Conservation (phyloP, 352 stramenopile genomes). For the Globisporangium ultimum region DNA sequence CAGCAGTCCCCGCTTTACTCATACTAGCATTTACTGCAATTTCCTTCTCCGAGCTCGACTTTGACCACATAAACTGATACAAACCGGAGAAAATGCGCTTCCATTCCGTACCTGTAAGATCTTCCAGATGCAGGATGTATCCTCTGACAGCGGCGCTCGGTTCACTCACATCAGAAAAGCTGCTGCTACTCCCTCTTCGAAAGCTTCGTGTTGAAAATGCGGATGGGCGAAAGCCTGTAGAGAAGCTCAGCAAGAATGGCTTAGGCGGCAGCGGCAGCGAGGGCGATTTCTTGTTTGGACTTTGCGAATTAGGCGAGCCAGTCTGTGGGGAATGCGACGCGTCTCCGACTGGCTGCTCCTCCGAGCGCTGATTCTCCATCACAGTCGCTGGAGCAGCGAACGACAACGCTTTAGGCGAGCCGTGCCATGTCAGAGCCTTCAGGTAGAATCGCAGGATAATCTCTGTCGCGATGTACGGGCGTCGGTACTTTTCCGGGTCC, state of each 20-base stretch:
- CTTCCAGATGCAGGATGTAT: conserved; percentile 62
- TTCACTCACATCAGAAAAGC: conserved; percentile 29
- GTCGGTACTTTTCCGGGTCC: conserved; percentile 52
- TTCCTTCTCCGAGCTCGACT: neutral
- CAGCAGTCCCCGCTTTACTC: conserved; percentile 1
- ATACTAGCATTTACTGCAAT: neutral
- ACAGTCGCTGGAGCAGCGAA: conserved; percentile 12
- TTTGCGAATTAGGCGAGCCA: neutral
- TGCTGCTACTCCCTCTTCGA: conserved; percentile 13
- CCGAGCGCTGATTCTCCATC: neutral
- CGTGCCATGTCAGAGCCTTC: conserved; percentile 70
- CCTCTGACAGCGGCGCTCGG: conserved; percentile 39
- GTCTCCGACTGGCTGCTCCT: neutral
- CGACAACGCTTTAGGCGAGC: conserved; percentile 31
- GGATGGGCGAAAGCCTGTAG: conserved; percentile 11
- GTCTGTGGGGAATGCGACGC: neutral
- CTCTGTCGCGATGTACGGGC: conserved; percentile 57
- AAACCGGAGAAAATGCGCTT: conserved; percentile 66
- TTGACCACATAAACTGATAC: conserved; percentile 47
- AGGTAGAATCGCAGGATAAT: conserved; percentile 77
- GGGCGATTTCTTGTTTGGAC: conserved; percentile 5
- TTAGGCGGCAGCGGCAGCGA: conserved; percentile 3
- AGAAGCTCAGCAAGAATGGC: conserved; percentile 12
- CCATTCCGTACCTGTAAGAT: conserved; percentile 63
- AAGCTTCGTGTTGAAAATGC: conserved; percentile 5